Evolutionary conservation across 2,329 filamentous ascomycete species (phyloP), one percentile per base, ranked within the genome.

Genomic region (Fusarium hostae): DNA sequence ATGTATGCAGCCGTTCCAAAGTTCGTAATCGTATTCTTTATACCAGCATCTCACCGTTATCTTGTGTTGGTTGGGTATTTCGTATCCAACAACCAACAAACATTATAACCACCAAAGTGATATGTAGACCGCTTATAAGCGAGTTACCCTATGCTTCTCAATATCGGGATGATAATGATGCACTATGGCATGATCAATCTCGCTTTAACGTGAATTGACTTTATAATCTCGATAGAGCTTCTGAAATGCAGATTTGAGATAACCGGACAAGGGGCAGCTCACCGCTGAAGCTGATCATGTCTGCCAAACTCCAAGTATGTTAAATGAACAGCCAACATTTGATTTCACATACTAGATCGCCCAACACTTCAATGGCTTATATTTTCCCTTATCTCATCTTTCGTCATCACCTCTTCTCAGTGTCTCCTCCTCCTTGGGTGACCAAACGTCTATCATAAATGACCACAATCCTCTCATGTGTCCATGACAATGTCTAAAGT

Each of bases 391-490:
- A 40, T 47, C 50, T 56, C 24, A n/a, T 34, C 50, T 39, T 43
- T 35, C 39, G 12, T 47, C 34, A 32, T 48, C 22, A n/a, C 28
- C 41, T 15, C 22, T 45, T 24, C 44, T 20, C 47, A 30, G 22
- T 28, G 43, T 32, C 48, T 40, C 51, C 57, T 44, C 45, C 32
- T 51, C 35, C 37, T 55, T 74, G 71, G 63, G 59, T 63, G 63
- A 70, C 73, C 66, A 66, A 75, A 48, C 57, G 50, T 76, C 74
- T 76, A 76, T 75, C 71, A 65, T 69, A 61, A 75, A 64, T 68
- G 45, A 40, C 71, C 68, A 68, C 63, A 59, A 54, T 66, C 44
- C 68, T 59, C 60, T 43, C 60, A 57, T 62, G 66, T 65, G 45
- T 62, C 61, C 70, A 65, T 59, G 43, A 67, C 69, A 63, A 68